Percentiles rank a stretch among this genome's conserved stretches.
Evolutionary conservation across 78 protist genomes (phyloP).

Genomic region (Fonticula alba): DNA sequence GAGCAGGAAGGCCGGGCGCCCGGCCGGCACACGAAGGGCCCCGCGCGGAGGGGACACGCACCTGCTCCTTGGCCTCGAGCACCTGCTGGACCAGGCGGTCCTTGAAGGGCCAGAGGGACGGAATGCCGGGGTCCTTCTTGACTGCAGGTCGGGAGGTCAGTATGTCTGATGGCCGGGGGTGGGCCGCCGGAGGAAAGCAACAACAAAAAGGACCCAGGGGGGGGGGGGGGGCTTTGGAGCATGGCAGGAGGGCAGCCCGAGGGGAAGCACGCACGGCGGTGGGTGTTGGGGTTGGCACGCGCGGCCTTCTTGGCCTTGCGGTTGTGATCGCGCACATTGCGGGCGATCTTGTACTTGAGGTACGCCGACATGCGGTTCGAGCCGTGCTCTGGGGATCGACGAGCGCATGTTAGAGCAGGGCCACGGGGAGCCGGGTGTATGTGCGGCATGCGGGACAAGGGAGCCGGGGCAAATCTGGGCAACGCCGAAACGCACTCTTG

Average conservation of each 20-base stretch:
- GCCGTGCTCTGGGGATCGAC: background rate
- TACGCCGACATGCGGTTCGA: slow-evolving; percentile 15
- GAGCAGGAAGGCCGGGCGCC: too few relatives aligned
- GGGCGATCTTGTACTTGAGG: slow-evolving; percentile 20
- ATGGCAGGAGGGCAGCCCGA: background rate
- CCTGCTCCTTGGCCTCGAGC: slow-evolving; percentile 18
- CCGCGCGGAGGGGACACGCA: too few relatives aligned
- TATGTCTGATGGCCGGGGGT: background rate
- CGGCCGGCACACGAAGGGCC: too few relatives aligned
- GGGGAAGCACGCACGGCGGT: background rate
- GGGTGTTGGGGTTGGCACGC: background rate
- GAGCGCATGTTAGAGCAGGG: too few relatives aligned
- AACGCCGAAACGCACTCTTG: background rate
- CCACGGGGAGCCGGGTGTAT: too few relatives aligned
- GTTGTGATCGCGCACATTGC: slow-evolving; percentile 29
- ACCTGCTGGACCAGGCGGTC: slow-evolving; percentile 43
- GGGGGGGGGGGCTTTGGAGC: background rate
- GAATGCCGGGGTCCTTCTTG: slow-evolving; percentile 79
- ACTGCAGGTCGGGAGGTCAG: background rate
- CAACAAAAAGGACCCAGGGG: background rate
- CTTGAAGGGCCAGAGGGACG: slow-evolving; percentile 68
- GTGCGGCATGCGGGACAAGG: too few relatives aligned
- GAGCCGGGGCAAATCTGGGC: too few relatives aligned
- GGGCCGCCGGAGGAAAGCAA: background rate
- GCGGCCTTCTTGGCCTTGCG: slow-evolving; percentile 8